phyloP scores from a whole-genome alignment of 1,139 yeast species.

The Zhuliangozyma parablackwelliae region DNA sequence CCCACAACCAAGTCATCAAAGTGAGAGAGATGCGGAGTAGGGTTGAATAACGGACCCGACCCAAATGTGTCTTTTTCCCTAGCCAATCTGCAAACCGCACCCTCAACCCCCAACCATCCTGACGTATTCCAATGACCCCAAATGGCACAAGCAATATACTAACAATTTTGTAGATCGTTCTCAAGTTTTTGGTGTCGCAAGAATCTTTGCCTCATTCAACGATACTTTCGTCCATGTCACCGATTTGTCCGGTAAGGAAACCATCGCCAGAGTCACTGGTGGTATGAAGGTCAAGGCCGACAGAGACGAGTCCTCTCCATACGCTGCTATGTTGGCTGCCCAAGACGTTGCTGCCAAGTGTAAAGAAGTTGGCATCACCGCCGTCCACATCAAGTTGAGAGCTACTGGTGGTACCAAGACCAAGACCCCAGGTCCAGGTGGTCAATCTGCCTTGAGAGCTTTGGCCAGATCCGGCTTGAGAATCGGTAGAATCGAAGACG shows the following conservation, averaged over 20 bases:
- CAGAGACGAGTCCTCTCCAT: slow-evolving; percentile 99
- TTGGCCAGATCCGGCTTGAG: slow-evolving; percentile 99
- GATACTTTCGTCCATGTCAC: slow-evolving; percentile 99
- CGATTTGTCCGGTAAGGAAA: slow-evolving; percentile 99
- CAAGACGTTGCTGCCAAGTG: slow-evolving; percentile 99
- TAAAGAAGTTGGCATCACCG: slow-evolving; percentile 99
- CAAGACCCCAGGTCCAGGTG: slow-evolving; percentile 99
- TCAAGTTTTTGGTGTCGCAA: slow-evolving; percentile 99
- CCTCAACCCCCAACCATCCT: too few species aligned
- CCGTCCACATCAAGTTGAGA: slow-evolving; percentile 99
- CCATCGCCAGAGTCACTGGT: slow-evolving; percentile 99
- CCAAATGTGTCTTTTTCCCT: too few species aligned
- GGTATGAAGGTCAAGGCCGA: slow-evolving; percentile 99
- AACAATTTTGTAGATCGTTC: slow-evolving; percentile 7
- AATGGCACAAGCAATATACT: too few species aligned
- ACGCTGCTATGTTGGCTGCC: slow-evolving; percentile 99
- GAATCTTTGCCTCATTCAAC: slow-evolving; percentile 99
- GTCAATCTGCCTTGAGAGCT: slow-evolving; percentile 99
- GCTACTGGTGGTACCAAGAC: slow-evolving; percentile 99
- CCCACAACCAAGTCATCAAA: too few species aligned
- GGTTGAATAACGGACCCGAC: too few species aligned
- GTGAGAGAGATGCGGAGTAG: too few species aligned
- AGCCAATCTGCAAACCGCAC: too few species aligned
- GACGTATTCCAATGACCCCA: too few species aligned
- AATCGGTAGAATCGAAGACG: slow-evolving; percentile 99